phyloP scores from a whole-genome alignment of 495 filamentous ascomycete species.

The Podospora pseudocomata region DNA sequence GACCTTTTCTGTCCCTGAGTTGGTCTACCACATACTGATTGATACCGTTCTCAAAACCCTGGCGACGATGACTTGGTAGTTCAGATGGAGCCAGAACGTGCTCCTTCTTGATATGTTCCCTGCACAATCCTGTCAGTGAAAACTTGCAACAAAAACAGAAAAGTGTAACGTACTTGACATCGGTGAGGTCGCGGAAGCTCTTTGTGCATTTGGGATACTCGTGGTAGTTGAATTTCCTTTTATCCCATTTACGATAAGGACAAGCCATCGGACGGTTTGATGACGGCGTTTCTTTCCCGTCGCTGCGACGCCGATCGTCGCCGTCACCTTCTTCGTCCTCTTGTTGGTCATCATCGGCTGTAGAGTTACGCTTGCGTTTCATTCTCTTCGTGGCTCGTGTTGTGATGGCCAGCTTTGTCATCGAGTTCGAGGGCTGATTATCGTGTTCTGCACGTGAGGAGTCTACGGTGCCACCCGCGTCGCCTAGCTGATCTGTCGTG shows the following conservation, averaged over 20 bases:
- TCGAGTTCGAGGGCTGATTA: neutral
- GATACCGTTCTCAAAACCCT: neutral
- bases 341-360: neutral
- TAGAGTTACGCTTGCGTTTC: neutral
- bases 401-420: neutral
- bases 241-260: neutral
- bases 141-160: neutral
- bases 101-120: neutral
- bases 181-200: neutral
- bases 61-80: neutral
- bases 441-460: neutral
- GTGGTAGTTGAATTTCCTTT: neutral
- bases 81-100: neutral
- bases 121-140: neutral
- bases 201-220: neutral
- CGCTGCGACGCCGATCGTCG: neutral
- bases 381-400: neutral
- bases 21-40: neutral
- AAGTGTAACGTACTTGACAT: neutral
- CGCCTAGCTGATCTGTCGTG: neutral
- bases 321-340: neutral
- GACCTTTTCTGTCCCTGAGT: neutral
- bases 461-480: neutral
- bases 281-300: neutral
- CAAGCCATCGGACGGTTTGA: neutral